These are phyloP conservation scores for Irpex sp. DNA, from an alignment of 1,284 basidiomycete species.

Conservation along the genomic window DNA sequence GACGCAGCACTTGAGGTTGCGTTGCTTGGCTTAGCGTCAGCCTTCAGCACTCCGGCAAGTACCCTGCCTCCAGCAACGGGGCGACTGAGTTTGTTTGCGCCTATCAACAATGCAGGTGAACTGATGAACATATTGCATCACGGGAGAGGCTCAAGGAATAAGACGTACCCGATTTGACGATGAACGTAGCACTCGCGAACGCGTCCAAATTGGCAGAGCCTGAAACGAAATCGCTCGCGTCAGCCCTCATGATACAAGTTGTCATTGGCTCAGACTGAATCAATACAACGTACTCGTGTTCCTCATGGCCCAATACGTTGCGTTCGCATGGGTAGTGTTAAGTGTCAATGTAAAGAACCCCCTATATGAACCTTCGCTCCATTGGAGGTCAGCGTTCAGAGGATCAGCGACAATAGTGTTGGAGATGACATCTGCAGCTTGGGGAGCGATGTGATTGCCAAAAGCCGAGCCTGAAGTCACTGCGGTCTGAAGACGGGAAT, in stretches of 20 bases:
- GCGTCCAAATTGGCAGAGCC: constrained; percentile 46
- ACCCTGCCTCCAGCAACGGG: constrained; percentile 52
- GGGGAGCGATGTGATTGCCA: constrained; percentile 40
- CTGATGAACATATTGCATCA: background rate
- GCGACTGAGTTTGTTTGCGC: constrained; percentile 48
- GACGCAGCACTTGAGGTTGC: background rate
- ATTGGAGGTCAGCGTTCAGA: constrained; percentile 54
- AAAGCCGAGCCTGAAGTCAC: constrained; percentile 55
- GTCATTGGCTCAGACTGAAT: background rate
- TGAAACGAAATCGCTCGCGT: constrained; percentile 12
- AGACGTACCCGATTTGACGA: constrained; percentile 36
- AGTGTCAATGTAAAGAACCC: constrained; percentile 60
- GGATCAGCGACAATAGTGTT: constrained; percentile 32
- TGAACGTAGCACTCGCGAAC: constrained; percentile 44
- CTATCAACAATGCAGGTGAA: constrained; percentile 19
- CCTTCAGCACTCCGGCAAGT: constrained; percentile 37
- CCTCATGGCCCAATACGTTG: constrained; percentile 59
- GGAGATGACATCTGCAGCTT: constrained; percentile 39
- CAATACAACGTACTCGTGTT: constrained; percentile 40
- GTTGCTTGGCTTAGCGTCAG: background rate
- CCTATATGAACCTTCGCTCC: constrained; percentile 60
- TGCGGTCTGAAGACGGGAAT: background rate
- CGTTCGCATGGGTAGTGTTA: constrained; percentile 41
- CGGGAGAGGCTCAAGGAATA: background rate
- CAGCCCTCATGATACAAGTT: background rate